Conservation (phyloP, 2,329 filamentous ascomycete species). For the Fusarium humuli region DNA sequence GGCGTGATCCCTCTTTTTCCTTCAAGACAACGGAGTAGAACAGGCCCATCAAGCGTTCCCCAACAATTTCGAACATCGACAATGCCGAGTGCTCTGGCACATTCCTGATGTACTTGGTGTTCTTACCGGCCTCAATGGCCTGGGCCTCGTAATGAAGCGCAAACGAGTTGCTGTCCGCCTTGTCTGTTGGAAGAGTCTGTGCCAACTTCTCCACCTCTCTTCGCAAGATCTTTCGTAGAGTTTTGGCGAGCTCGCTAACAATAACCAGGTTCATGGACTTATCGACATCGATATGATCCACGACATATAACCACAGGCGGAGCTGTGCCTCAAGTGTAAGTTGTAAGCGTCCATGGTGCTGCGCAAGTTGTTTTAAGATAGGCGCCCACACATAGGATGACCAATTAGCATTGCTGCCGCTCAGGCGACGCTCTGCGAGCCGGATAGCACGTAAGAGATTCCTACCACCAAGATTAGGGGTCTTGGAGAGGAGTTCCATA, state of each 20-base stretch:
- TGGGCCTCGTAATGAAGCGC: conserved; percentile 32
- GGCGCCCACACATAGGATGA: conserved; percentile 49
- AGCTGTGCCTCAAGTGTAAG: conserved; percentile 49
- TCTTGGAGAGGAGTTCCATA: conserved; percentile 52
- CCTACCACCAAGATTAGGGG: conserved; percentile 35
- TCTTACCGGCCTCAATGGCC: conserved; percentile 20
- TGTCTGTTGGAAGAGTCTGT: conserved; percentile 26
- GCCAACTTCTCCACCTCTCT: conserved; percentile 43
- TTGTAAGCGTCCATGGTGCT: conserved; percentile 45
- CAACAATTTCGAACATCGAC: conserved; percentile 37
- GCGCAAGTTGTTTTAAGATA: conserved; percentile 51
- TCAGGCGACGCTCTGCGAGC: conserved; percentile 46
- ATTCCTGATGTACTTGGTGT: conserved; percentile 7
- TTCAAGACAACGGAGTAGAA: conserved; percentile 44
- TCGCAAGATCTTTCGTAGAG: conserved; percentile 44
- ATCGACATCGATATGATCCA: conserved; percentile 46
- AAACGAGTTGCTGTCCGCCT: conserved; percentile 23
- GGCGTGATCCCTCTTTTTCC: conserved; percentile 40
- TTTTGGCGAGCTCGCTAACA: conserved; percentile 43
- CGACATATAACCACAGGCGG: conserved; percentile 44
- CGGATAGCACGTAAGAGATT: conserved; percentile 50
- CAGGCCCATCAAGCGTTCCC: conserved; percentile 44
- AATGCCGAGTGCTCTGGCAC: conserved; percentile 13
- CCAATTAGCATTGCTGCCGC: conserved; percentile 43
- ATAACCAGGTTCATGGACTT: conserved; percentile 35